A percentile compares a stretch with the other conserved stretches of the same genome.
Evolutionary conservation across 768 basidiomycete species (phyloP).

Genomic region (Peribolospora baueri): DNA sequence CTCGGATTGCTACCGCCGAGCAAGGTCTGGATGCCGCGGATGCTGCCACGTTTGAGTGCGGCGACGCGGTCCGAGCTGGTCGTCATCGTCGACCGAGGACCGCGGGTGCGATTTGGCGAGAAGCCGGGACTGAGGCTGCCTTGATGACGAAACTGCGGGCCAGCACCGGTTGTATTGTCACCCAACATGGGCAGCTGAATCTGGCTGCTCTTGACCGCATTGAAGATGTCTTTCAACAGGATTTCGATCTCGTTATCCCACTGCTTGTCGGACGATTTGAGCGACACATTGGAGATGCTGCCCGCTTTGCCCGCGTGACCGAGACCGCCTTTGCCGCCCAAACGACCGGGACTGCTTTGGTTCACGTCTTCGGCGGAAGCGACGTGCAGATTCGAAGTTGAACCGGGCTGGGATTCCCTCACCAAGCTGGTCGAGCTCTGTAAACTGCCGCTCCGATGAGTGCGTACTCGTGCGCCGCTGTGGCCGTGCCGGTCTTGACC

Average conservation of each 20-base stretch:
- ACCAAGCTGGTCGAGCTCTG: too few relatives aligned
- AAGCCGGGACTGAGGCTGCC: neutral
- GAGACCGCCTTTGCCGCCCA: neutral
- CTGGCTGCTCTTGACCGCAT: conserved; percentile 67
- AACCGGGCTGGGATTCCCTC: too few relatives aligned
- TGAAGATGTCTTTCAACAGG: conserved; percentile 61
- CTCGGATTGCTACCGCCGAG: conserved; percentile 32
- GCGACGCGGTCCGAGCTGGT: conserved; percentile 40
- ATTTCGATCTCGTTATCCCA: too few relatives aligned
- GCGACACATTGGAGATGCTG: neutral
- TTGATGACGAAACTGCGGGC: too few relatives aligned
- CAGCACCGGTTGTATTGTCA: neutral
- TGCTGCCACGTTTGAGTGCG: conserved; percentile 69
- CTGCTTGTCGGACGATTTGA: neutral
- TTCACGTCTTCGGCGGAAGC: too few relatives aligned
- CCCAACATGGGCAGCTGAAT: conserved; percentile 50
- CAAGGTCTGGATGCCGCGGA: conserved; percentile 64
- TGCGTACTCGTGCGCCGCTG: neutral
- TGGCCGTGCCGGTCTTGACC: neutral
- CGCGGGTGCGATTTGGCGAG: neutral
- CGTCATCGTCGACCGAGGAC: neutral
- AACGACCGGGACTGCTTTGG: too few relatives aligned
- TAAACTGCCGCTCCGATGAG: too few relatives aligned
- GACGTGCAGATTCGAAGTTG: too few relatives aligned
- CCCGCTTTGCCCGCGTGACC: conserved; percentile 2